Conservation (phyloP, 1,284 basidiomycete species). For the Malassezia restricta region DNA sequence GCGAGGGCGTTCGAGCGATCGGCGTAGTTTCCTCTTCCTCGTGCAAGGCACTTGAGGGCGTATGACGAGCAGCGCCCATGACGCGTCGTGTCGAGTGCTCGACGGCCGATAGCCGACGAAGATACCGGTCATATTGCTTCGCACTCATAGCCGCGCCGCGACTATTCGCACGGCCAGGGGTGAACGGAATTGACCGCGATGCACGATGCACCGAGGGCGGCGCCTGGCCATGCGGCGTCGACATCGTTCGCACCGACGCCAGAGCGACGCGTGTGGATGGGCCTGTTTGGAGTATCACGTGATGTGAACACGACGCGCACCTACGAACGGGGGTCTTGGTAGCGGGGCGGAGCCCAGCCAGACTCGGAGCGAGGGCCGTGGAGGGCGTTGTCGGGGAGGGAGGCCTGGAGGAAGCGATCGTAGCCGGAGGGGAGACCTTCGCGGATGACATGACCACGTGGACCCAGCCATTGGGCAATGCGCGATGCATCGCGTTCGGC, state of each 20-base stretch:
- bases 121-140: constrained; percentile 12
- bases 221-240: background rate
- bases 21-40: background rate
- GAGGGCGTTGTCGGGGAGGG: background rate
- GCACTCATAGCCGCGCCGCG: constrained; percentile 8
- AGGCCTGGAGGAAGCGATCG: background rate
- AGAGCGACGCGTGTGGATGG: background rate
- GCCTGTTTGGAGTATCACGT: background rate
- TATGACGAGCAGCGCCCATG: constrained; percentile 4
- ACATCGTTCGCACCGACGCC: background rate
- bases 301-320: no score
- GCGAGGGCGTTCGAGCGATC: background rate
- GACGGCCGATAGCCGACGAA: constrained; percentile 15
- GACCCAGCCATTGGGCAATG: constrained; percentile 12
- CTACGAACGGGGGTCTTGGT: constrained; percentile 3
- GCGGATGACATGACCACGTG: background rate
- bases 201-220: constrained; percentile 13
- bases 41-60: background rate
- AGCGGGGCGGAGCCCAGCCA: constrained; percentile 36
- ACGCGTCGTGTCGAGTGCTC: constrained; percentile 13
- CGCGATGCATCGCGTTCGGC: constrained; percentile 11
- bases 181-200: constrained; percentile 16
- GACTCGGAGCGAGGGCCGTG: constrained; percentile 11
- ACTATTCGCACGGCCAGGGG: constrained; percentile 7
- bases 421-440: constrained; percentile 13